Evolutionary conservation across 2,329 filamentous ascomycete genomes (phyloP), one percentile per base, ranked within the genome.

Genomic region (Trichoderma sp.): DNA sequence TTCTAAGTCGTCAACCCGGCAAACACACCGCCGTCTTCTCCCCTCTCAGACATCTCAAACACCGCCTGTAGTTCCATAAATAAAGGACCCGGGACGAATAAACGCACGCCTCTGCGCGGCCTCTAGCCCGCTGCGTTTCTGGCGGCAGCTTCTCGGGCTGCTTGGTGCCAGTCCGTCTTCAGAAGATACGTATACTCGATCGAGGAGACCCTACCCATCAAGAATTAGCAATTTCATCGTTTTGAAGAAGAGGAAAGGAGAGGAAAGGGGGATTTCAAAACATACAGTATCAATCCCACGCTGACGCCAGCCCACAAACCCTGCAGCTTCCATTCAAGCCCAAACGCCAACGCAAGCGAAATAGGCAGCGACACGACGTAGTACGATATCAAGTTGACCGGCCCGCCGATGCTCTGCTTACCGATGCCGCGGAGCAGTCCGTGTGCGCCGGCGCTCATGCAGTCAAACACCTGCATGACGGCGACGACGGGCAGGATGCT

Each of bases 401-500:
- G 97, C 0, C 94, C 94, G 13, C 94, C 94, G 67, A 98, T 89
- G 71, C 93, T 89, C 78, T 98, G 94, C 68, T 92, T 88, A 3
- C 95, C 95, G 17, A 98, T 86, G 13, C 94, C 94, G 50, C 95
- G 87, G 32, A 98, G 84, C 45, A 97, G 84, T 32, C 94, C 94
- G 74, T 95, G 94, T 67, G 92, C 93, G 45, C 90, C 90, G 3
- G 91, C 87, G 0, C 92, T 88, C 19, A 97, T 78, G 1, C 91
- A 89, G 78, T 99, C 94, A 73, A 96, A 94, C 27, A 97, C 85
- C 77, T 98, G 94, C 84, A 97, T 96, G 1, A 92, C 86, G 0
- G 94, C 93, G 69, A 92, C 92, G 3, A 97, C 80, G 0, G 93
- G 94, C 39, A 97, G 84, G 3, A 93, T 87, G 3, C 80, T 78